Evolutionary conservation across 1,284 basidiomycete species (phyloP), one percentile per base, ranked within the genome.

Genomic region (Pyrrhoderma lamaoense): DNA sequence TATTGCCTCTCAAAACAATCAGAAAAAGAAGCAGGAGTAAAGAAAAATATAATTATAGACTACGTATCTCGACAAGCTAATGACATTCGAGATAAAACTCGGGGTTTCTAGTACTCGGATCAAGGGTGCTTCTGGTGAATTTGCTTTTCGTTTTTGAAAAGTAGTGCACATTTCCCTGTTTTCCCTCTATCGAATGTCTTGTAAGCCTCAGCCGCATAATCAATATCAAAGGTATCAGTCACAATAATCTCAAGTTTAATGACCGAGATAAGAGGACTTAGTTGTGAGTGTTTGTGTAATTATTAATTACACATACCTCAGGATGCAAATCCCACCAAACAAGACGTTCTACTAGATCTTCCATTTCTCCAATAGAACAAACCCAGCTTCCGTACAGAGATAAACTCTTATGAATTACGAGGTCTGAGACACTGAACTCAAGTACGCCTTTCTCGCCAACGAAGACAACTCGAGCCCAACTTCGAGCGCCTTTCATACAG

Each of bases 311-410:
- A 34, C 50, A 8, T 37, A 55, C 53, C 50, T 55, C 53, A 18
- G 53, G 53, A 47, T 55, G 53, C 5, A 55, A 38, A 16, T 44
- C 18, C 53, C 53, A 55, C n/a, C 36, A 16, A n/a, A 55, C 53
- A 3, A 55, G 42, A 9, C 45, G 53, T 44, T 55, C 53, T 8
- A 52, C 45, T 2, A 55, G 42, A 39, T 55, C 53, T 23, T 55
- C 53, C 53, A 55, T 55, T 42, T 52, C 45, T 8, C 45, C 47
- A 27, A 55, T 48, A n/a, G 53, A 55, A 31, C 53, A 55, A 14
- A 55, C 53, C 53, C 53, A 55, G 42, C 53, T 55, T 18, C 53
- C 53, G 43, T 35, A 52, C 8, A 55, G 37, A 2, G 53, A 23
- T 16, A 55, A 38, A 40, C 45, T 55, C 44, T 55, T 55, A 23